Evolutionary conservation across 345 rosid genomes (phyloP).

Genomic region (Triadica sebifera): DNA sequence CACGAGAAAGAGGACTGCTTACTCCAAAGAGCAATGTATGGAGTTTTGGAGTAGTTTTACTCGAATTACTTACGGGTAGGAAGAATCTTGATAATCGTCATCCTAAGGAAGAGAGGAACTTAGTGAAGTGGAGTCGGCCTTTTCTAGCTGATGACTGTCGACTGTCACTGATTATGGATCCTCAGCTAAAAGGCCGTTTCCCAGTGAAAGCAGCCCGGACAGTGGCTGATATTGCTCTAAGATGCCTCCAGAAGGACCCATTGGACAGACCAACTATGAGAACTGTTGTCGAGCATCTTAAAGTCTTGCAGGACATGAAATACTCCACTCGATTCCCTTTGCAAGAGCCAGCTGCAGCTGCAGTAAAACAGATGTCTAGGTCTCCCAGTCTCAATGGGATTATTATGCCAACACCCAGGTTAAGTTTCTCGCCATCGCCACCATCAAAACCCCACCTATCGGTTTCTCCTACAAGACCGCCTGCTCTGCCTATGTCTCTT

Average conservation of each 20-base stretch:
- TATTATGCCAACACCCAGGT: constrained; percentile 47
- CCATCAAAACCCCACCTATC: constrained; percentile 53
- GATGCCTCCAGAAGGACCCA: constrained; percentile 86
- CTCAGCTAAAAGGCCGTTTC: constrained; percentile 83
- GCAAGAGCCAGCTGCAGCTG: constrained; percentile 64
- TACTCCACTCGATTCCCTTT: constrained; percentile 71
- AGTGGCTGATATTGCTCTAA: constrained; percentile 81
- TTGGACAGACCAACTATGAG: constrained; percentile 93
- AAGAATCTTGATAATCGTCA: constrained; percentile 75
- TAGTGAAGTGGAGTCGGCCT: constrained; percentile 91
- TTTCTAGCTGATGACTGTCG: constrained; percentile 83
- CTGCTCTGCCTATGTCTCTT: constrained; percentile 46
- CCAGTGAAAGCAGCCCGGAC: constrained; percentile 76
- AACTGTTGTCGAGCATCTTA: constrained; percentile 69
- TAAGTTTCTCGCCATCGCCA: constrained; percentile 76
- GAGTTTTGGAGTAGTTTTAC: constrained; percentile 92
- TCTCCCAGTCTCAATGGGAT: constrained; percentile 88
- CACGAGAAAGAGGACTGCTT: constrained; percentile 78
- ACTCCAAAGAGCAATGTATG: constrained; percentile 98
- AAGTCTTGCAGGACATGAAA: constrained; percentile 82
- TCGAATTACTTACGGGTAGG: constrained; percentile 85
- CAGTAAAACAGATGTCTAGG: constrained; percentile 75
- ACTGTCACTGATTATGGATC: constrained; percentile 87
- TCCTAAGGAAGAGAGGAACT: constrained; percentile 85
- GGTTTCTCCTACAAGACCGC: constrained; percentile 52